Conservation (phyloP, 1,139 yeast species). For the Pichia sp. region DNA sequence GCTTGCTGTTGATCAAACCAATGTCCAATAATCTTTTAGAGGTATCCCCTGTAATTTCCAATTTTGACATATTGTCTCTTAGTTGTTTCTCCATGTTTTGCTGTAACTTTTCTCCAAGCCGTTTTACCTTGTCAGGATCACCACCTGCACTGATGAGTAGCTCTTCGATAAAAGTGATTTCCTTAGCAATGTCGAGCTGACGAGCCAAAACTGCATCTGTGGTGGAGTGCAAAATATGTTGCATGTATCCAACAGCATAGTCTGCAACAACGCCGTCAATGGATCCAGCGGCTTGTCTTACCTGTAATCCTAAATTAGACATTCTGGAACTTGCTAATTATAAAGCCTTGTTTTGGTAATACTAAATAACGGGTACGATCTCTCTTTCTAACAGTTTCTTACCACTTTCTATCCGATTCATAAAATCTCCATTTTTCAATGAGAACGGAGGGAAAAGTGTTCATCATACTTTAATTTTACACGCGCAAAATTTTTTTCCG, state of each 20-base stretch:
- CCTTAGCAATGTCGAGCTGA: slow-evolving; percentile 60
- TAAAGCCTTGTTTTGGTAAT: too few species aligned
- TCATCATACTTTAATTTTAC: neutral
- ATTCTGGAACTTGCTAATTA: slow-evolving; percentile 2
- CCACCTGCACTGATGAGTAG: slow-evolving; percentile 84
- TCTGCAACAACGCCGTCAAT: slow-evolving; percentile 89
- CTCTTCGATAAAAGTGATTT: slow-evolving; percentile 60
- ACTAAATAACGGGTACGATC: too few species aligned
- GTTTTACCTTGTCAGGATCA: slow-evolving; percentile 45
- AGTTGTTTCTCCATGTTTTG: slow-evolving; percentile 53
- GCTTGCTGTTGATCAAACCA: slow-evolving; percentile 60
- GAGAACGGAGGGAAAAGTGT: neutral
- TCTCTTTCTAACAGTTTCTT: too few species aligned
- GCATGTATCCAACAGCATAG: slow-evolving; percentile 85
- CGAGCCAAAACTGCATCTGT: slow-evolving; percentile 80
- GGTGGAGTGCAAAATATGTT: slow-evolving; percentile 69
- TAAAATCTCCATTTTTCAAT: neutral
- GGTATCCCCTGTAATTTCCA: slow-evolving; percentile 66
- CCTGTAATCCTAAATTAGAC: slow-evolving; percentile 56
- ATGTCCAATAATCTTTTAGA: slow-evolving; percentile 76
- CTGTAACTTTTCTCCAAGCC: slow-evolving; percentile 43
- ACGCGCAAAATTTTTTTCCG: neutral
- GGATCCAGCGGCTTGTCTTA: slow-evolving; percentile 85
- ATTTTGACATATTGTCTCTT: slow-evolving; percentile 65
- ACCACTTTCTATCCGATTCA: too few species aligned